Base-by-base conservation (phyloP, 331 rosid genomes). In the Spiraea crenata region DNA sequence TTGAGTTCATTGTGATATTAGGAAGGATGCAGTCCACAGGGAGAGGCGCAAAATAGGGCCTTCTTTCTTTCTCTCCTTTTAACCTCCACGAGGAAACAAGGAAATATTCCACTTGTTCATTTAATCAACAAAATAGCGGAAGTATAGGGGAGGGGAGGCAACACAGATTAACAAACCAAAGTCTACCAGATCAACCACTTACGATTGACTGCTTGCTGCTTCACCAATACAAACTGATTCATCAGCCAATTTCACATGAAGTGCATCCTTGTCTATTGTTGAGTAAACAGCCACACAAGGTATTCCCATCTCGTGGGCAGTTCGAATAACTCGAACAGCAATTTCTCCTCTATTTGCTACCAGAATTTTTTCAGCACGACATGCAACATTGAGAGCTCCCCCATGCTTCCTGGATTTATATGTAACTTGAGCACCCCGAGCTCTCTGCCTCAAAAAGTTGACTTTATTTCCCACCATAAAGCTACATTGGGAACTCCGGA, bases 291-390 rank as follows among this genome's bases (percentile, higher is more conserved):
- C 87, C 47, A 85, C 87, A 78, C 90, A 85, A 63, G 98, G 98
- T 12, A 92, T 92, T 57, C 98, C 98, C 85, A 92, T 57, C 76
- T 93, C 99, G 83, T 91, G 97, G 45, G 97, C 97, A n/a, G 97
- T 93, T 48, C 98, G 85, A 67, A 90, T 93, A 38, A 93, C 77
- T 14, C 97, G 98, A 83, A 93, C 99, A 3, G 99, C 97, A 74
- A 93, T 93, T 74, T 93, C 96, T 39, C 99, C 99, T 85, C 99
- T 80, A 40, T 93, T 93, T 0, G 99, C 96, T 40, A 93, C 82
- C 46, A 93, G 80, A 57, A 92, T 92, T 83, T 92, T 92, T 0
- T 89, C 88, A 0, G 74, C 80, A 1, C 57, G 73, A 77, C 92
- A 85, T 2, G 76, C 70, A 60, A 66, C 84, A 72, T 52, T 58